Conservation (phyloP, 2,329 filamentous ascomycete genomes). For the Helotiales sp. region DNA sequence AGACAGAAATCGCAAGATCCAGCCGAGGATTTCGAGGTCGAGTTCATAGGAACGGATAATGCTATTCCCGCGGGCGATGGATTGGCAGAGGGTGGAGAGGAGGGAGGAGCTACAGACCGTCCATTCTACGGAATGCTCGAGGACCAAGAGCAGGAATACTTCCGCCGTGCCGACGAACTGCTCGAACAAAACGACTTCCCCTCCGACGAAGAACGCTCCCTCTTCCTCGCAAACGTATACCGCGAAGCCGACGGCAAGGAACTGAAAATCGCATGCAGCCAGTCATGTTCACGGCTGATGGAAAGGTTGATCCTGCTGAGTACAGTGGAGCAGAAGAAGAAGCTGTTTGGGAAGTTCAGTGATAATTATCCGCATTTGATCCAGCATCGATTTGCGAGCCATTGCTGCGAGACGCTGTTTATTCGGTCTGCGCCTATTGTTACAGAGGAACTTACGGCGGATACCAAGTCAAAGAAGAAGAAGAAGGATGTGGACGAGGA, state of each 20-base stretch:
- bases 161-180: conserved; percentile 85
- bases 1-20: conserved; percentile 42
- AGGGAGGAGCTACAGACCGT: conserved; percentile 32
- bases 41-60: conserved; percentile 33
- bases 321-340: conserved; percentile 79
- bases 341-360: conserved; percentile 81
- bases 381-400: conserved; percentile 94
- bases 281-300: conserved; percentile 92
- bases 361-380: conserved; percentile 88
- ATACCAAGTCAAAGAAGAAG: conserved; percentile 47
- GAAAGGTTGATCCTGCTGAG: conserved; percentile 88
- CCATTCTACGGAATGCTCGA: conserved; percentile 90
- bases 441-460: conserved; percentile 68
- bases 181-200: conserved; percentile 89
- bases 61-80: conserved; percentile 13
- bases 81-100: conserved; percentile 30
- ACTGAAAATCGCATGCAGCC: conserved; percentile 92
- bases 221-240: conserved; percentile 83
- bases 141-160: conserved; percentile 94
- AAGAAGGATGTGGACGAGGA: conserved; percentile 55
- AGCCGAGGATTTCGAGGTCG: conserved; percentile 26
- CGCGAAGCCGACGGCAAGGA: conserved; percentile 89
- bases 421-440: conserved; percentile 80
- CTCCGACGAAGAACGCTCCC: conserved; percentile 70
- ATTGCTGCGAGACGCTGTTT: conserved; percentile 96